Conservation (phyloP, 345 rosid genomes). For the Euclidium syriacum region DNA sequence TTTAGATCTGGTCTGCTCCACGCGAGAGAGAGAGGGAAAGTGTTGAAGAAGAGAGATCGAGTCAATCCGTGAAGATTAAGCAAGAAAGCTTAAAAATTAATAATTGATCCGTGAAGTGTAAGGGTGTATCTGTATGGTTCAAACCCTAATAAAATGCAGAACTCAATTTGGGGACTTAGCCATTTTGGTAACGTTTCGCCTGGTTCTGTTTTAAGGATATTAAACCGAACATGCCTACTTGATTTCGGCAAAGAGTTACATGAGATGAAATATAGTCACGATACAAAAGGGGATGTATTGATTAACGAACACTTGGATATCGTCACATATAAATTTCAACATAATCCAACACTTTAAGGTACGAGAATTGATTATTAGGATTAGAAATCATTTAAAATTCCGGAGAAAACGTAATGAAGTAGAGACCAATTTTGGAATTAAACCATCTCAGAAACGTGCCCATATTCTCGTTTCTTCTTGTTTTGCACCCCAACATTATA, state of each 20-base stretch:
- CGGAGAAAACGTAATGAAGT: no score
- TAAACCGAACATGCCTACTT: not conserved
- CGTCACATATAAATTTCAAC: no score
- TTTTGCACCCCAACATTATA: slow-evolving; percentile 49
- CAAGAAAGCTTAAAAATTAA: slow-evolving; percentile 7
- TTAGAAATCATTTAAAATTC: no score
- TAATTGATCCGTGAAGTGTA: slow-evolving; percentile 15
- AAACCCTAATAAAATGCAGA: slow-evolving; percentile 1
- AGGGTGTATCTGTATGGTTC: not conserved
- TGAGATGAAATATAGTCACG: no score
- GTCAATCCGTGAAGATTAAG: slow-evolving; percentile 25
- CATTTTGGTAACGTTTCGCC: slow-evolving; percentile 5
- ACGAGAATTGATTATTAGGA: no score
- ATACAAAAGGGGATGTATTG: no score
- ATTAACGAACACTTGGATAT: no score
- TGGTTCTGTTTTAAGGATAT: not conserved
- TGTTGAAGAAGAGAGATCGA: not conserved
- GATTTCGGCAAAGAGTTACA: no score
- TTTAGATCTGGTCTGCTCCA: slow-evolving; percentile 27
- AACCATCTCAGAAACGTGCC: no score
- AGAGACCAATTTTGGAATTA: no score
- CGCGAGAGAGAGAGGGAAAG: not conserved
- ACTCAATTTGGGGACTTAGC: not conserved
- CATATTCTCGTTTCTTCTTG: no score
- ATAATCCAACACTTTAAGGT: no score